phyloP scores from a whole-genome alignment of 768 basidiomycete species.

The Calvatia gigantea region DNA sequence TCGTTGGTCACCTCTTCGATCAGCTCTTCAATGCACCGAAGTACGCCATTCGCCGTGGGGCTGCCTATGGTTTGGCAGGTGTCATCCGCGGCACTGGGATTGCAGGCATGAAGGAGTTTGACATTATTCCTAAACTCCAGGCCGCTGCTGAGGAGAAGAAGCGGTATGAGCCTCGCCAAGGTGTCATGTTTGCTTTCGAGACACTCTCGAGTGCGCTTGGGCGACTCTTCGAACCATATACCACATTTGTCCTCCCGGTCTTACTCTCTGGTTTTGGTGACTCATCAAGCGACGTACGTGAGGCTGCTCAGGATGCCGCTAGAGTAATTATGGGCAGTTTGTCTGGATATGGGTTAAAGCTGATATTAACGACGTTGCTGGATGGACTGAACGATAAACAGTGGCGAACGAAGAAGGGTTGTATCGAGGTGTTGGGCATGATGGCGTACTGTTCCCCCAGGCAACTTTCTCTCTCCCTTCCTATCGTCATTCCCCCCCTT shows the following conservation, averaged over 20 bases:
- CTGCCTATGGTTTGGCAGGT: slow-evolving; percentile 94
- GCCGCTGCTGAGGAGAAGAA: slow-evolving; percentile 88
- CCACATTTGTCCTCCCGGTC: slow-evolving; percentile 77
- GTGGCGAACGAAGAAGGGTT: slow-evolving; percentile 97
- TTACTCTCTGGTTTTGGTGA: slow-evolving; percentile 88
- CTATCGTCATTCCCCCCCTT: slow-evolving; percentile 94
- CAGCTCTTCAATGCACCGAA: slow-evolving; percentile 77
- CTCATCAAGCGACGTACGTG: slow-evolving; percentile 79
- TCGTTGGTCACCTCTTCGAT: slow-evolving; percentile 76
- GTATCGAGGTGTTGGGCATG: slow-evolving; percentile 93
- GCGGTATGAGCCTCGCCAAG: slow-evolving; percentile 81
- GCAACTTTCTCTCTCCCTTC: slow-evolving; percentile 91
- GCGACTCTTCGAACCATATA: slow-evolving; percentile 91
- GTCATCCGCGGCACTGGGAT: slow-evolving; percentile 91
- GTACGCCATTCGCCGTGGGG: slow-evolving; percentile 94
- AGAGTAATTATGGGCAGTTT: slow-evolving; percentile 94
- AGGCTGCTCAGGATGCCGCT: slow-evolving; percentile 89
- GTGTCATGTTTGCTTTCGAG: slow-evolving; percentile 93
- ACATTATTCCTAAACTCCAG: slow-evolving; percentile 69
- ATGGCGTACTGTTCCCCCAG: slow-evolving; percentile 98
- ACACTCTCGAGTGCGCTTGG: slow-evolving; percentile 84
- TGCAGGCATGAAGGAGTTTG: slow-evolving; percentile 77
- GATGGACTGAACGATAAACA: slow-evolving; percentile 96
- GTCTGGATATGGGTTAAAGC: slow-evolving; percentile 93
- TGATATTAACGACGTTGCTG: slow-evolving; percentile 86